These are phyloP conservation scores for Aspergillus sp. DNA, from an alignment of 2,329 filamentous ascomycete species.

Conservation along the genomic window DNA sequence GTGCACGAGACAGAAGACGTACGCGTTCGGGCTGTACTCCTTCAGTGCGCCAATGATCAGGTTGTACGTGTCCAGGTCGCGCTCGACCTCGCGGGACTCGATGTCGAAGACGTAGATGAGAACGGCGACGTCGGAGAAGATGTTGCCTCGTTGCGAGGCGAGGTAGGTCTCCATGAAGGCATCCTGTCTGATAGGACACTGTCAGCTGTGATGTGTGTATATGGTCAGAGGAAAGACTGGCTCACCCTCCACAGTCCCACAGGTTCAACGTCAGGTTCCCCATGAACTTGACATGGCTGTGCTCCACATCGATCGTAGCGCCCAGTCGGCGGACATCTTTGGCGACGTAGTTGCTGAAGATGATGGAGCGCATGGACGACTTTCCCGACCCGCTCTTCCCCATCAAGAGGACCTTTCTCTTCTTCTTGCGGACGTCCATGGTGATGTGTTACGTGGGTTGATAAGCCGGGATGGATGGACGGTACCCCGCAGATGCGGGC, in stretches of 20 bases:
- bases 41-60: constrained; percentile 84
- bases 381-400: constrained; percentile 97
- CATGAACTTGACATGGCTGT: constrained; percentile 98
- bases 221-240: constrained; percentile 3
- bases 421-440: constrained; percentile 58
- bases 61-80: constrained; percentile 88
- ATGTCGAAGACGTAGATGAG: constrained; percentile 99
- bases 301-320: constrained; percentile 96
- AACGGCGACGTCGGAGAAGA: constrained; percentile 94
- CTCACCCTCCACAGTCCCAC: constrained; percentile 93
- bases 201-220: neutral
- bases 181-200: constrained; percentile 65
- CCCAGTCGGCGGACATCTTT: constrained; percentile 90
- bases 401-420: constrained; percentile 86
- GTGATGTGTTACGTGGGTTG: constrained; percentile 5
- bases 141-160: constrained; percentile 88
- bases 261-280: constrained; percentile 95
- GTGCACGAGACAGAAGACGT: constrained; percentile 93
- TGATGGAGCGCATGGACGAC: constrained; percentile 97
- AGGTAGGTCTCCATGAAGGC: constrained; percentile 99
- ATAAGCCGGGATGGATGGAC: neutral
- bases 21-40: constrained; percentile 77
- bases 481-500: constrained; percentile 8
- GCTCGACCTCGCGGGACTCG: constrained; percentile 89
- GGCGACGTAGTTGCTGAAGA: constrained; percentile 98